Conservation (phyloP, 768 basidiomycete species). For the Lactarius sp. region DNA sequence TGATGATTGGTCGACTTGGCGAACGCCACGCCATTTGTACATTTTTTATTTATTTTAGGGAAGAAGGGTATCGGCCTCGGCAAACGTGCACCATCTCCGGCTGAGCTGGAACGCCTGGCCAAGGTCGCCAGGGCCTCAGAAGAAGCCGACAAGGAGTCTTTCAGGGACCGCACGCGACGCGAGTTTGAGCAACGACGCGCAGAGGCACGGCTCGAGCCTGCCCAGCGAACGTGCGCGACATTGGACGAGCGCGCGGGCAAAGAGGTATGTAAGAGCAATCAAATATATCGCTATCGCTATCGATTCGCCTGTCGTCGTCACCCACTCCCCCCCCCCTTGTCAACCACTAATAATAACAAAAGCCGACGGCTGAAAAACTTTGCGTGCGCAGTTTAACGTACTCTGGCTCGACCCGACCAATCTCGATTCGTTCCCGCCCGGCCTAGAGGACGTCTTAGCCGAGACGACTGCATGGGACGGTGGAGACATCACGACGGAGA, state of each 20-base stretch:
- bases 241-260: constrained; percentile 73
- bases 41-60: constrained; percentile 44
- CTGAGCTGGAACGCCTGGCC: constrained; percentile 54
- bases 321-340: too few relatives aligned
- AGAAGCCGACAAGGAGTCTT: constrained; percentile 48
- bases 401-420: constrained; percentile 71
- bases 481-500: constrained; percentile 33
- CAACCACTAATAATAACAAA: neutral
- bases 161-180: constrained; percentile 62
- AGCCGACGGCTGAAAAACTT: neutral
- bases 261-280: constrained; percentile 40
- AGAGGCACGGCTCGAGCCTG: constrained; percentile 61
- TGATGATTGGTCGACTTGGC: too few relatives aligned
- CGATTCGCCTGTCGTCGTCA: too few relatives aligned
- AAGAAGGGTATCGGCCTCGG: constrained; percentile 70
- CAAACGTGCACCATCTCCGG: constrained; percentile 66
- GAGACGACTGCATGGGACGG: constrained; percentile 30
- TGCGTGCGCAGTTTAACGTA: constrained; percentile 61
- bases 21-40: neutral
- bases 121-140: constrained; percentile 69
- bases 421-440: constrained; percentile 59
- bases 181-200: constrained; percentile 77
- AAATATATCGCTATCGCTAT: too few relatives aligned
- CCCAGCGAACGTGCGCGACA: constrained; percentile 67
- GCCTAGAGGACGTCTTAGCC: constrained; percentile 56